These are phyloP conservation scores for Trifolium subterraneum DNA, from an alignment of 306 rosid species.

Conservation along the genomic window DNA sequence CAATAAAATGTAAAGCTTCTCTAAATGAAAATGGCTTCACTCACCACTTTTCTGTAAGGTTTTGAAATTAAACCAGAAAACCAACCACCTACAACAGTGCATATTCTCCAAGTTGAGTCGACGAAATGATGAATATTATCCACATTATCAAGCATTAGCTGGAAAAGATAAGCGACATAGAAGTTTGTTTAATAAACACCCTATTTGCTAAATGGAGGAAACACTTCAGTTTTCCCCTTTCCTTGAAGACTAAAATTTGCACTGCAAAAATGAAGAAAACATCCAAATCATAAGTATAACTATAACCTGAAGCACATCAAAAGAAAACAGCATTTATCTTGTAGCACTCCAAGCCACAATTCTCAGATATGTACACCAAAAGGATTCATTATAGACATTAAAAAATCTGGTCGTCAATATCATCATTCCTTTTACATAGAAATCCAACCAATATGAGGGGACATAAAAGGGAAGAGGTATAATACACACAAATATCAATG, in stretches of 20 bases:
- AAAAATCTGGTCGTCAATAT: not conserved
- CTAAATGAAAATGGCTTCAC: conserved; percentile 38
- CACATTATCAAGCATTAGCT: conserved; percentile 56
- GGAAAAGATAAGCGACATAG: conserved; percentile 41
- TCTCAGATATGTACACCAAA: conserved; percentile 17
- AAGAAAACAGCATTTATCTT: conserved; percentile 1
- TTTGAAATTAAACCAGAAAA: conserved; percentile 51
- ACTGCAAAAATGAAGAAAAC: not conserved
- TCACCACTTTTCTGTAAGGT: conserved; percentile 45
- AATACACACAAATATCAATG: not conserved
- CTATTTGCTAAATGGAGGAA: conserved; percentile 27
- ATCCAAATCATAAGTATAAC: conserved; percentile 13
- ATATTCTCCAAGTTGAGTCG: conserved; percentile 51
- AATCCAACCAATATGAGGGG: not conserved
- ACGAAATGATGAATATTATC: conserved; percentile 45
- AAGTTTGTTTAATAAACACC: conserved; percentile 42
- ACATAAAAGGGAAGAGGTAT: conserved; percentile 2
- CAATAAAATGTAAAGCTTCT: conserved; percentile 33
- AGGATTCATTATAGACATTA: conserved; percentile 1
- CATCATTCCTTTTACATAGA: conserved; percentile 10
- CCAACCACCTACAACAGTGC: conserved; percentile 53
- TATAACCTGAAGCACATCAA: conserved; percentile 20
- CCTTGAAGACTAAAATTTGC: conserved; percentile 22
- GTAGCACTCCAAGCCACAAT: conserved; percentile 13
- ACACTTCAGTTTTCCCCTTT: not conserved